A percentile compares a stretch with the other conserved stretches of the same genome.
Evolutionary conservation across 176 grass and related monocot genomes (phyloP).

Genomic region (Aegilops bicornis): DNA sequence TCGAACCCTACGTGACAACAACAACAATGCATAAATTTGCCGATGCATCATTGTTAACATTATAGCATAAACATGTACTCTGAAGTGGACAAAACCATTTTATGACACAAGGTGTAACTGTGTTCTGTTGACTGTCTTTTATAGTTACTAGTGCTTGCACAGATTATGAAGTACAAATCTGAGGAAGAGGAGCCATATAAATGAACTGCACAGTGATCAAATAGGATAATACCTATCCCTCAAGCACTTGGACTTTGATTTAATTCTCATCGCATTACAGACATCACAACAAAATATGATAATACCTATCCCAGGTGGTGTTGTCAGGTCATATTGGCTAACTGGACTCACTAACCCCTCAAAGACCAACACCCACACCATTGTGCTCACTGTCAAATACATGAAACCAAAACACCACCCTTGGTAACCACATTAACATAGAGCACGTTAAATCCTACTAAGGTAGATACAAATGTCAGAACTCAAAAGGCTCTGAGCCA

Average conservation of each 20-base stretch:
- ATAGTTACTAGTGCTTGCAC: background rate
- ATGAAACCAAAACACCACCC: too few relatives aligned
- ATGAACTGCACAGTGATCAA: background rate
- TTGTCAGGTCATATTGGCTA: too few relatives aligned
- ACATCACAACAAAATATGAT: background rate
- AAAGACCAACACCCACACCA: too few relatives aligned
- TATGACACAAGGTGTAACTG: background rate
- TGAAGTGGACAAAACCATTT: background rate
- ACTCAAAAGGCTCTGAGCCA: too few relatives aligned
- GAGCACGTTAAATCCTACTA: too few relatives aligned
- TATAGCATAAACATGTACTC: background rate
- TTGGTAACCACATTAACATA: too few relatives aligned
- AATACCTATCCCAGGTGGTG: too few relatives aligned
- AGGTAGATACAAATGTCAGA: too few relatives aligned
- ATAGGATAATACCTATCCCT: background rate
- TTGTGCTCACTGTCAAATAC: too few relatives aligned
- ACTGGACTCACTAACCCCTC: too few relatives aligned
- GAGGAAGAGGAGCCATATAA: background rate
- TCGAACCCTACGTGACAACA: background rate
- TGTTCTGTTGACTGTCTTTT: background rate
- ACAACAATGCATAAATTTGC: background rate
- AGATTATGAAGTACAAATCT: background rate
- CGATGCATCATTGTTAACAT: background rate
- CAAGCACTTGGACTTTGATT: background rate
- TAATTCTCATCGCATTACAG: background rate